phyloP scores from a whole-genome alignment of 352 stramenopile genomes.

The Aphanomyces cochlioides region DNA sequence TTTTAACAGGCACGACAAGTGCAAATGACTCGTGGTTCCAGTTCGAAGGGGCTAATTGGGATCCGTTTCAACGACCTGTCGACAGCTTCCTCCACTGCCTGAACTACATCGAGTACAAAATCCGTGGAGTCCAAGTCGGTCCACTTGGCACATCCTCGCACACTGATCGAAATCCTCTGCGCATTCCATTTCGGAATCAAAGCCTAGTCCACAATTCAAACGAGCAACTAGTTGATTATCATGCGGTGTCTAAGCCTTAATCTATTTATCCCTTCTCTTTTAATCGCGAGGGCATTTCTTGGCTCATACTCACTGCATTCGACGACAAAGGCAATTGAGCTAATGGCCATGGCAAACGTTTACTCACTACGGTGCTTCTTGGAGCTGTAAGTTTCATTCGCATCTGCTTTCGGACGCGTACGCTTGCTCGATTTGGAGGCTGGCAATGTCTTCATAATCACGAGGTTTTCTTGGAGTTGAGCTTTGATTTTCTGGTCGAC shows the following conservation, averaged over 20 bases:
- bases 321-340: no score
- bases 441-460: conserved; percentile 8
- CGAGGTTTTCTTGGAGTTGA: conserved; percentile 10
- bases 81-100: conserved; percentile 33
- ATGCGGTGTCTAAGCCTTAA: not conserved
- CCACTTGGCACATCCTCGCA: conserved; percentile 30
- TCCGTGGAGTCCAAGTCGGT: conserved; percentile 34
- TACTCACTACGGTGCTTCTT: conserved; percentile 20
- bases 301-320: no score
- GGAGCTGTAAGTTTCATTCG: not conserved
- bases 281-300: not conserved
- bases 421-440: conserved; percentile 10
- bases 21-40: conserved; percentile 34
- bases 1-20: conserved; percentile 31
- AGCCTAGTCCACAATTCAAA: not conserved
- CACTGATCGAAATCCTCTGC: conserved; percentile 32
- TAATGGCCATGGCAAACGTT: not conserved
- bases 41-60: conserved; percentile 36
- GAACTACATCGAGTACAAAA: conserved; percentile 38
- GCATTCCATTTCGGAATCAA: conserved; percentile 17
- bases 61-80: conserved; percentile 27
- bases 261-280: not conserved
- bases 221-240: not conserved
- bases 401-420: conserved; percentile 1
- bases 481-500: conserved; percentile 29